phyloP scores from a whole-genome alignment of 2,329 filamentous ascomycete species.

The Aureobasidium mangrovei region DNA sequence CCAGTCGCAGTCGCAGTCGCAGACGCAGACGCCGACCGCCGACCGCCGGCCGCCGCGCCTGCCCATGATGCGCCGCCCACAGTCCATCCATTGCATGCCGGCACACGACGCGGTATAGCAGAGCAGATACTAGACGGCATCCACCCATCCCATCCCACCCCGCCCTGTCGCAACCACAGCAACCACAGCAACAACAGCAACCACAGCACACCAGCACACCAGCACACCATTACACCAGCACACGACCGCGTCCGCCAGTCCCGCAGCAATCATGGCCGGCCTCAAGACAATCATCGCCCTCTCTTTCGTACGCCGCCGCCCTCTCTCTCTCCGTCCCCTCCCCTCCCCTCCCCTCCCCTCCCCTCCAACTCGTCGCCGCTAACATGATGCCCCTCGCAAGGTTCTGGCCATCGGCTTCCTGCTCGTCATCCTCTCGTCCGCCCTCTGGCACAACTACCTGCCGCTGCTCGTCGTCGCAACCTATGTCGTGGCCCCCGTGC shows the following conservation, averaged over 20 bases:
- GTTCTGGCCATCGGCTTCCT: slow-evolving; percentile 97
- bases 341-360: background rate
- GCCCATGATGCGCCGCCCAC: background rate
- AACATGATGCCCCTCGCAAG: slow-evolving; percentile 31
- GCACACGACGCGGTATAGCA: background rate
- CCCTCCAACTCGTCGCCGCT: slow-evolving; percentile 10
- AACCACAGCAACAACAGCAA: background rate
- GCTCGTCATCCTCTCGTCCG: slow-evolving; percentile 95
- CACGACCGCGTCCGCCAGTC: background rate
- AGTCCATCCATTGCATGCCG: background rate
- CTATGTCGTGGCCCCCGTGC: slow-evolving; percentile 85
- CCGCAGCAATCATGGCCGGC: slow-evolving; percentile 56
- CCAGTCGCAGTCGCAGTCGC: too few relatives aligned
- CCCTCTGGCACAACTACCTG: slow-evolving; percentile 89
- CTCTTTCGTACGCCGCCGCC: slow-evolving; percentile 63
- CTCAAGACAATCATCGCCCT: slow-evolving; percentile 98
- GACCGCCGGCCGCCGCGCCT: background rate
- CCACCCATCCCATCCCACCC: background rate
- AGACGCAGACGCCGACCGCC: too few relatives aligned
- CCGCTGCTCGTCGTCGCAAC: slow-evolving; percentile 92
- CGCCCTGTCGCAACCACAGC: background rate
- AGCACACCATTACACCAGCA: background rate
- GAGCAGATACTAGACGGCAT: background rate
- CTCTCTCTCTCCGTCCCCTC: slow-evolving; percentile 15
- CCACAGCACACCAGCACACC: background rate